phyloP scores from a whole-genome alignment of 2,329 filamentous ascomycete species.

The Teratosphaeria viscida region DNA sequence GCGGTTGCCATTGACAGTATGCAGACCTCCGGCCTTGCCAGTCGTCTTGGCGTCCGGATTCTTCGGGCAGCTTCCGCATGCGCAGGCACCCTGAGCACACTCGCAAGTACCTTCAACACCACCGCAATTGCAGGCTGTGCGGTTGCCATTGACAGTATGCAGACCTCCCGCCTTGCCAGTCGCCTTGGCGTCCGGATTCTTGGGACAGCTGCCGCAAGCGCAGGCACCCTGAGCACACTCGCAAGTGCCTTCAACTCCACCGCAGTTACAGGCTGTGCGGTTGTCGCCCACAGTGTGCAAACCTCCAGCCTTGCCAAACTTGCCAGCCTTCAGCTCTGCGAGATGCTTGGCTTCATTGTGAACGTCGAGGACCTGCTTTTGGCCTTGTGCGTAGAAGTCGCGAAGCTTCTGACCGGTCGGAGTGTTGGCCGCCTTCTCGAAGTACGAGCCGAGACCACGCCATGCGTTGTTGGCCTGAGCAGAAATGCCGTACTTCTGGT shows the following conservation, averaged over 20 bases:
- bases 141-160: constrained; percentile 30
- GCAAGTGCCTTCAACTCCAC: constrained; percentile 32
- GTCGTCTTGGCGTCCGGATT: constrained; percentile 27
- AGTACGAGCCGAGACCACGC: constrained; percentile 72
- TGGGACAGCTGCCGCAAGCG: constrained; percentile 36
- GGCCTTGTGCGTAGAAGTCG: constrained; percentile 73
- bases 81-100: constrained; percentile 36
- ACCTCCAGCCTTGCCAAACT: constrained; percentile 39
- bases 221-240: constrained; percentile 36
- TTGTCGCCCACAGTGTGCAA: constrained; percentile 30
- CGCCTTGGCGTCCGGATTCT: constrained; percentile 30
- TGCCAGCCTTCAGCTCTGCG: constrained; percentile 69
- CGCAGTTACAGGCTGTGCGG: constrained; percentile 38
- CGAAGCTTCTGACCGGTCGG: constrained; percentile 82
- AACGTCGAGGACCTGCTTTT: constrained; percentile 87
- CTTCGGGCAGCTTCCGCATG: constrained; percentile 38
- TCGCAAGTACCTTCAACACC: constrained; percentile 32
- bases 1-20: constrained; percentile 31
- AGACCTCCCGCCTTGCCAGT: constrained; percentile 39
- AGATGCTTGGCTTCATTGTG: constrained; percentile 82
- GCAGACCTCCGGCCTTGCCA: constrained; percentile 40
- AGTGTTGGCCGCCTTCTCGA: constrained; percentile 81
- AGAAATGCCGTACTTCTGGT: constrained; percentile 73
- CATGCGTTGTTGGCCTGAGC: constrained; percentile 58
- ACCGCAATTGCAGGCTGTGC: constrained; percentile 38